Conservation (phyloP, 2,329 filamentous ascomycete species). For the Ampelomyces quisqualis region DNA sequence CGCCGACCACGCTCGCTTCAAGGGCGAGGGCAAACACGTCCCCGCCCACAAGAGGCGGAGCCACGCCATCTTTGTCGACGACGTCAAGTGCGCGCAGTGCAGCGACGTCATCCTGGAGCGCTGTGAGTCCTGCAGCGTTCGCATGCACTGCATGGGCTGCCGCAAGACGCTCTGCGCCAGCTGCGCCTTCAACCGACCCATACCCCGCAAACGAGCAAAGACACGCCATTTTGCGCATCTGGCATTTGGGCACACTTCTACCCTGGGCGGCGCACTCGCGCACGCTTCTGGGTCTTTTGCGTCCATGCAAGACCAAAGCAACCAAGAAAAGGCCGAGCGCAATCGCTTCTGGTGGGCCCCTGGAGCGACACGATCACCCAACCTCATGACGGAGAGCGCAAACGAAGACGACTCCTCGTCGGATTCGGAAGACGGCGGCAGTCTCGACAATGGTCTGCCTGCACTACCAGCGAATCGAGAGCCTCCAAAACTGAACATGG, state of each 20-base stretch:
- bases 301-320: conserved; percentile 25
- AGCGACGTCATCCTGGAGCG: conserved; percentile 55
- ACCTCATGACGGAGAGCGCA: conserved; percentile 58
- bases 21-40: conserved; percentile 56
- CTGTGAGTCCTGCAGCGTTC: conserved; percentile 61
- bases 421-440: conserved; percentile 41
- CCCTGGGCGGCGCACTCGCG: conserved; percentile 27
- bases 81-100: conserved; percentile 57
- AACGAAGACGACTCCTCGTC: conserved; percentile 43
- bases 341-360: conserved; percentile 61
- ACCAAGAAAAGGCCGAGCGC: conserved; percentile 22
- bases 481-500: conserved; percentile 56
- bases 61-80: conserved; percentile 55
- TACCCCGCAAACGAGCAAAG: conserved; percentile 47
- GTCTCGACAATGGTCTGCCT: conserved; percentile 40
- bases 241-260: conserved; percentile 37
- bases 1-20: conserved; percentile 47
- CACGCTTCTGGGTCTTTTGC: conserved; percentile 34
- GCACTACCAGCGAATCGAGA: conserved; percentile 36
- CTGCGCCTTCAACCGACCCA: conserved; percentile 58
- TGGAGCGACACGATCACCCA: conserved; percentile 56
- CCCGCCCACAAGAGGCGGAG: conserved; percentile 57
- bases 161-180: conserved; percentile 61
- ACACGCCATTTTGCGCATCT: conserved; percentile 42
- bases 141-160: conserved; percentile 63